These are phyloP conservation scores for Penicillium olsonii DNA, from an alignment of 2,329 filamentous ascomycete species.

Conservation along the genomic window DNA sequence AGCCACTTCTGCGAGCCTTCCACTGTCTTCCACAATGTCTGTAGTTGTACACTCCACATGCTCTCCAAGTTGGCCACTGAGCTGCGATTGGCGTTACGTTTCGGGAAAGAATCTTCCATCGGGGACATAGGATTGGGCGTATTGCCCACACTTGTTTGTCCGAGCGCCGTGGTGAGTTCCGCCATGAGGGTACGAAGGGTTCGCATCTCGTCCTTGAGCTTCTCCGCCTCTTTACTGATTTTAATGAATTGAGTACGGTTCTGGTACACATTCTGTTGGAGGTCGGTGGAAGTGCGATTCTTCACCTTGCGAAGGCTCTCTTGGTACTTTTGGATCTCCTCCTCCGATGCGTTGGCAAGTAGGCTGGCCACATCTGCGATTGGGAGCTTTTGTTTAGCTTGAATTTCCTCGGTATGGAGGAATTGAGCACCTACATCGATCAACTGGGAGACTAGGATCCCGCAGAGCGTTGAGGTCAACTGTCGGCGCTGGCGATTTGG, in stretches of 20 bases:
- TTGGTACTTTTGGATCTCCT: conserved; percentile 83
- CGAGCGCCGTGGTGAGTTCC: conserved; percentile 75
- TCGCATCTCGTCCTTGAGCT: conserved; percentile 94
- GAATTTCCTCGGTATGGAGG: background rate
- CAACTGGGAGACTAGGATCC: conserved; percentile 75
- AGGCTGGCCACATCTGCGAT: conserved; percentile 56
- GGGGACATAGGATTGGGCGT: conserved; percentile 57
- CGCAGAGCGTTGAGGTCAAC: conserved; percentile 77
- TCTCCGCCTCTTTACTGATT: conserved; percentile 98
- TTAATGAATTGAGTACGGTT: conserved; percentile 98
- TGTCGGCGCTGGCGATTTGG: conserved; percentile 58
- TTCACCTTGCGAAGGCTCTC: conserved; percentile 74
- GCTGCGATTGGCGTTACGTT: conserved; percentile 75
- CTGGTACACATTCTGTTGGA: conserved; percentile 95
- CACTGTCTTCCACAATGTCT: conserved; percentile 93
- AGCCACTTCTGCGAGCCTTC: conserved; percentile 97
- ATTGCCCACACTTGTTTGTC: conserved; percentile 46
- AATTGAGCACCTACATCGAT: conserved; percentile 64
- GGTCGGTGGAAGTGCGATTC: conserved; percentile 73
- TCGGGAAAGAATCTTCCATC: conserved; percentile 52
- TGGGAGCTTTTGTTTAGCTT: conserved; percentile 15
- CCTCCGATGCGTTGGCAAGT: conserved; percentile 81
- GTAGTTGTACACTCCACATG: conserved; percentile 67
- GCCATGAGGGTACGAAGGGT: conserved; percentile 87
- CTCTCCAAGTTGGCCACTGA: conserved; percentile 77